Evolutionary conservation across 495 filamentous ascomycete species (phyloP).

Genomic region (Penicillium angulare): DNA sequence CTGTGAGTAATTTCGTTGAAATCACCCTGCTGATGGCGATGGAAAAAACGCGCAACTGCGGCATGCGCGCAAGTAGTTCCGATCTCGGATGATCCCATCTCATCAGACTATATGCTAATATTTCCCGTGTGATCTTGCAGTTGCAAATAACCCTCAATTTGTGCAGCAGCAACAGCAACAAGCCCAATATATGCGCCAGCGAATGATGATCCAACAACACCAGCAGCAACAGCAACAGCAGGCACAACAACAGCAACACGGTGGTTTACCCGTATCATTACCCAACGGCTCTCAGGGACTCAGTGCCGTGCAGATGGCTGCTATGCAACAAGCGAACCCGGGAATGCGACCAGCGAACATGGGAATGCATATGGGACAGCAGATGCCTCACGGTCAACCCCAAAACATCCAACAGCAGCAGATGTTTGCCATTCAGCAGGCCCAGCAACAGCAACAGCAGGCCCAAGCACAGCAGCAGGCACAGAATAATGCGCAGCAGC

Average conservation of each 20-base stretch:
- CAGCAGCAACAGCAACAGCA: slow-evolving; percentile 45
- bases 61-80: neutral
- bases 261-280: slow-evolving; percentile 52
- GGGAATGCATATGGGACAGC: slow-evolving; percentile 46
- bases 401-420: slow-evolving; percentile 52
- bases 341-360: slow-evolving; percentile 44
- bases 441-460: slow-evolving; percentile 29
- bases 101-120: too few species aligned
- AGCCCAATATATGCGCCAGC: slow-evolving; percentile 34
- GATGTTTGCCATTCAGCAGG: slow-evolving; percentile 43
- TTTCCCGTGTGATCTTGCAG: slow-evolving; percentile 22
- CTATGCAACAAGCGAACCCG: slow-evolving; percentile 49
- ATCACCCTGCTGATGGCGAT: too few species aligned
- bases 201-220: slow-evolving; percentile 40
- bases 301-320: slow-evolving; percentile 53
- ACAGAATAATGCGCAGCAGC: slow-evolving; percentile 39
- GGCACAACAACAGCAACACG: slow-evolving; percentile 51
- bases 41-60: too few species aligned
- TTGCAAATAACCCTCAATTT: slow-evolving; percentile 52
- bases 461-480: slow-evolving; percentile 39
- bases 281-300: slow-evolving; percentile 61
- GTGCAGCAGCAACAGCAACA: slow-evolving; percentile 50
- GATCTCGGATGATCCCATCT: too few species aligned
- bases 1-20: slow-evolving; percentile 28
- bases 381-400: slow-evolving; percentile 53